A percentile compares a stretch with the other conserved stretches of the same genome.
phyloP scores from a whole-genome alignment of 1,284 basidiomycete species.

The Ustilago curta region DNA sequence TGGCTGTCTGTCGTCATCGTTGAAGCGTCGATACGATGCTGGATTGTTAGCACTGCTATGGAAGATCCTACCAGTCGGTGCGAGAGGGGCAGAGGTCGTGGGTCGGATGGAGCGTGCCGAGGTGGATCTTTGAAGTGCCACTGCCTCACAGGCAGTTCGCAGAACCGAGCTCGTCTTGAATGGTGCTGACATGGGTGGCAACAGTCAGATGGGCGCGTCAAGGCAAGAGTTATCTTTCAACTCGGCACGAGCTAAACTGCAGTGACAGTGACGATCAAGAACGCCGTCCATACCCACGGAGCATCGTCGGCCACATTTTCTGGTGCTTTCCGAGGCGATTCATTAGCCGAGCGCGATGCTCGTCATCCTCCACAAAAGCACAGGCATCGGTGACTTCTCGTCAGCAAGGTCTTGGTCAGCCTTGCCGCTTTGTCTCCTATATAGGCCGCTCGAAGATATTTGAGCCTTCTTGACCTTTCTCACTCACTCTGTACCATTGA shows the following conservation, averaged over 20 bases:
- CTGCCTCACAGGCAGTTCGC: conserved; percentile 5
- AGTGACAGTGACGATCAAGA: background rate
- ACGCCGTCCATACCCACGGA: conserved; percentile 1
- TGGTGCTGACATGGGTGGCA: conserved; percentile 10
- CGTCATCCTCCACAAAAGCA: conserved; percentile 1
- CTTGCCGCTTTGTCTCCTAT: no score
- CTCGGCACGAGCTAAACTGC: background rate
- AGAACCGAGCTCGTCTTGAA: background rate
- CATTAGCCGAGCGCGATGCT: no score
- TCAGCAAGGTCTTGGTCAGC: no score
- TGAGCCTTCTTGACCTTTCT: background rate
- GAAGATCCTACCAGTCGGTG: background rate
- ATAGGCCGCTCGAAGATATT: no score
- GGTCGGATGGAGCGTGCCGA: background rate
- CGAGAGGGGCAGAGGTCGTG: background rate
- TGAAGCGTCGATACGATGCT: conserved; percentile 10
- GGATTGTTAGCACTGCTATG: background rate
- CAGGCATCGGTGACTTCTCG: no score
- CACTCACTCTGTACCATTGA: no score
- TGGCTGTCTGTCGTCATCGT: conserved; percentile 1
- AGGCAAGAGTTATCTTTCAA: background rate
- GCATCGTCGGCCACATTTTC: background rate
- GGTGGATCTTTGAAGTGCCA: background rate
- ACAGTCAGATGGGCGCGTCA: background rate
- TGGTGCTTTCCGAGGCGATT: background rate